These are phyloP conservation scores for Triticum urartu DNA, from an alignment of 176 grass and related monocot species.

Conservation along the genomic window DNA sequence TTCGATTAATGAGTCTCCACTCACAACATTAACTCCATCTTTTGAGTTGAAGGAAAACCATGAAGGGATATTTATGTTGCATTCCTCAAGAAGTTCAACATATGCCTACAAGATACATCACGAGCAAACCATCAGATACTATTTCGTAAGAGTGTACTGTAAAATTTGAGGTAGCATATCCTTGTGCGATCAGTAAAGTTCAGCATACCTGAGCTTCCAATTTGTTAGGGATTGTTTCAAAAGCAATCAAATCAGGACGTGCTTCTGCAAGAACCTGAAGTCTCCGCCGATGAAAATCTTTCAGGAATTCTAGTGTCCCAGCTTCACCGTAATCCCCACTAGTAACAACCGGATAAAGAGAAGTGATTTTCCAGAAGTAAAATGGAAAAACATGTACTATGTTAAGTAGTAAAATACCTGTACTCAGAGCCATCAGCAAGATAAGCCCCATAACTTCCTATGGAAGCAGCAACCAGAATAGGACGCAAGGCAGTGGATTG, in stretches of 20 bases:
- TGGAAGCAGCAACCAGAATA: slow-evolving; percentile 79
- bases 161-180: slow-evolving; percentile 19
- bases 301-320: slow-evolving; percentile 61
- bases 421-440: slow-evolving; percentile 98
- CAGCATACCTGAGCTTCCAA: slow-evolving; percentile 79
- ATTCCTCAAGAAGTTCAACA: slow-evolving; percentile 83
- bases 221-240: slow-evolving; percentile 98
- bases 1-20: slow-evolving; percentile 77
- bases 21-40: slow-evolving; percentile 81
- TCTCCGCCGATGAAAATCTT: slow-evolving; percentile 85
- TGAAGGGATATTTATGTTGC: slow-evolving; percentile 70
- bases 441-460: slow-evolving; percentile 97
- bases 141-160: not conserved
- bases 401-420: slow-evolving; percentile 50
- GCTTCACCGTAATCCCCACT: slow-evolving; percentile 86
- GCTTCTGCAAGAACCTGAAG: slow-evolving; percentile 79
- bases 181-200: not conserved
- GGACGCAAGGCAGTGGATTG: slow-evolving; percentile 38
- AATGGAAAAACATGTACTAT: not conserved
- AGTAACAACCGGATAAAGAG: slow-evolving; percentile 11
- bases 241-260: slow-evolving; percentile 82
- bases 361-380: slow-evolving; percentile 14
- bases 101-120: slow-evolving; percentile 62
- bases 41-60: slow-evolving; percentile 99
- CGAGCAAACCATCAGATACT: slow-evolving; percentile 1